A percentile compares a stretch with the other conserved stretches of the same genome.
These are phyloP conservation scores for Colletotrichum sidae DNA, from an alignment of 2,329 filamentous ascomycete species.

Conservation along the genomic window DNA sequence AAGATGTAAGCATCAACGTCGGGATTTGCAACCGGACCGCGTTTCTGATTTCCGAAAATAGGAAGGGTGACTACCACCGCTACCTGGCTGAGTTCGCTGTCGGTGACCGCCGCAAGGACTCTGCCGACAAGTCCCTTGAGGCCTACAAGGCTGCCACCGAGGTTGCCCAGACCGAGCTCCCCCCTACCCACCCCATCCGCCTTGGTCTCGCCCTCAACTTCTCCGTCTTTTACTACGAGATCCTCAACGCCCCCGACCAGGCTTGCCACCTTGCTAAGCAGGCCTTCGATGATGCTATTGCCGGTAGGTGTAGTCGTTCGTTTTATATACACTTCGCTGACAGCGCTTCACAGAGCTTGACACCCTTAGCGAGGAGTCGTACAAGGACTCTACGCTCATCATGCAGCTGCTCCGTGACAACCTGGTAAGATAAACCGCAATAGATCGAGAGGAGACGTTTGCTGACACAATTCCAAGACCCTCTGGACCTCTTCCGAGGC, in stretches of 20 bases:
- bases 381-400: conserved; percentile 98
- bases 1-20: conserved; percentile 81
- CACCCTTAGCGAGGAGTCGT: conserved; percentile 97
- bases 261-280: conserved; percentile 98
- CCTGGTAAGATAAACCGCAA: conserved; percentile 69
- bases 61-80: conserved; percentile 99
- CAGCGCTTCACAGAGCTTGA: conserved; percentile 77
- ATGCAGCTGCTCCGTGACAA: conserved; percentile 99
- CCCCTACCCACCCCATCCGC: conserved; percentile 92
- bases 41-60: conserved; percentile 51
- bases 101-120: conserved; percentile 94
- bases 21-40: neutral
- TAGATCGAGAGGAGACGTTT: neutral
- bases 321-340: conserved; percentile 39
- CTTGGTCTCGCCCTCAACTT: conserved; percentile 94
- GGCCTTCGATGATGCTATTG: conserved; percentile 96
- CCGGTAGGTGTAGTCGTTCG: conserved; percentile 58
- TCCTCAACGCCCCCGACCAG: conserved; percentile 97
- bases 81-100: conserved; percentile 97
- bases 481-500: conserved; percentile 99
- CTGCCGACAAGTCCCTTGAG: conserved; percentile 93
- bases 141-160: conserved; percentile 96
- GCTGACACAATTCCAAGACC: conserved; percentile 70
- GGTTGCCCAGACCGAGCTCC: conserved; percentile 88
- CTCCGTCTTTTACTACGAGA: conserved; percentile 99